phyloP scores from a whole-genome alignment of 768 basidiomycete species.

The Suillus plorans region DNA sequence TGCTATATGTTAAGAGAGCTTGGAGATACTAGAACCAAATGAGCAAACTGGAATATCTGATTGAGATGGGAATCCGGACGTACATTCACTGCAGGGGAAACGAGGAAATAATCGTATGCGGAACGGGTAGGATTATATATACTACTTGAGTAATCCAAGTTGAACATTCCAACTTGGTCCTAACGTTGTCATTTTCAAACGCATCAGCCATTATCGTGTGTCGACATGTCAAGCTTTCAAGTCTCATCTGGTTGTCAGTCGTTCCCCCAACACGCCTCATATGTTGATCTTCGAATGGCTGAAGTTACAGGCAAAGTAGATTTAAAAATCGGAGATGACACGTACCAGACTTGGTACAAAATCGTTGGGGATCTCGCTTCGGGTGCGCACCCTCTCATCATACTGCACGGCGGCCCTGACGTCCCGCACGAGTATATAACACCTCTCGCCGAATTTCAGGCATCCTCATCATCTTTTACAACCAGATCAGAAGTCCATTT shows the following conservation, averaged over 20 bases:
- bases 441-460: constrained; percentile 29
- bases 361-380: constrained; percentile 42
- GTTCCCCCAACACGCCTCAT: neutral
- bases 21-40: too few relatives aligned
- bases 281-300: neutral
- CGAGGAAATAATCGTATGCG: too few relatives aligned
- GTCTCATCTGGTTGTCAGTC: neutral
- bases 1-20: neutral
- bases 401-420: constrained; percentile 59
- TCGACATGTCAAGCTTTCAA: too few relatives aligned
- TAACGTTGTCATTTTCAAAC: too few relatives aligned
- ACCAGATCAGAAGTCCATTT: constrained; percentile 45
- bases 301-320: constrained; percentile 4
- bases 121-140: too few relatives aligned
- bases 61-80: too few relatives aligned
- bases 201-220: too few relatives aligned
- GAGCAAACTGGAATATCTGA: too few relatives aligned
- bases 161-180: too few relatives aligned
- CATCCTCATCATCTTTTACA: constrained; percentile 43
- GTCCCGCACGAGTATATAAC: constrained; percentile 39
- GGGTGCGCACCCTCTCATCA: constrained; percentile 43
- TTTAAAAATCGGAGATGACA: constrained; percentile 5
- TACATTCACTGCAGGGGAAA: too few relatives aligned
- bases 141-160: too few relatives aligned
- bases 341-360: constrained; percentile 51